These are phyloP conservation scores for Aspergillus panamensis DNA, from an alignment of 495 filamentous ascomycete species.

Conservation along the genomic window DNA sequence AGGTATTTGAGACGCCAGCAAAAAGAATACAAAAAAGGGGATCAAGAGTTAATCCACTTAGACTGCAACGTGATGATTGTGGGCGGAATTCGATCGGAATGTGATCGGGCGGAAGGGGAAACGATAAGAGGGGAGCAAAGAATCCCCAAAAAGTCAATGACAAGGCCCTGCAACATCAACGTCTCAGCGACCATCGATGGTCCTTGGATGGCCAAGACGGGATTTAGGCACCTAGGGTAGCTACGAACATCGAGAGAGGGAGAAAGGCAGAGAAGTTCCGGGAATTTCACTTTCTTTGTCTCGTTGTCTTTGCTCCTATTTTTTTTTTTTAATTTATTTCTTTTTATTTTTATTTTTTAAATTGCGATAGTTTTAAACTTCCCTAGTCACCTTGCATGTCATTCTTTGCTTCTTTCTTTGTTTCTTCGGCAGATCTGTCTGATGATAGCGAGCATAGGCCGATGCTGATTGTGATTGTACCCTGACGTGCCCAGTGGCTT, in stretches of 20 bases:
- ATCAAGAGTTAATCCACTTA: slow-evolving; percentile 7
- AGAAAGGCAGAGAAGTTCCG: not conserved
- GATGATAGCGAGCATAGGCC: not conserved
- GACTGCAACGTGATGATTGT: slow-evolving; percentile 14
- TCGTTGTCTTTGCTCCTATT: not conserved
- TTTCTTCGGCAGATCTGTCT: slow-evolving; percentile 12
- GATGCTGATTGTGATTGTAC: slow-evolving; percentile 5
- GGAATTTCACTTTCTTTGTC: not conserved
- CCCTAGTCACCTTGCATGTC: not conserved
- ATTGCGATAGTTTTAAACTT: not conserved
- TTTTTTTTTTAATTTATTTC: not conserved
- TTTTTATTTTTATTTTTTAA: slow-evolving; percentile 1
- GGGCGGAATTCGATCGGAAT: slow-evolving; percentile 20
- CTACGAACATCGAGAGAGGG: not conserved
- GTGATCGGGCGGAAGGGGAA: slow-evolving; percentile 8
- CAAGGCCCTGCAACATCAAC: slow-evolving; percentile 19
- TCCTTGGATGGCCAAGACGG: slow-evolving; percentile 1
- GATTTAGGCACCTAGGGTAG: not conserved
- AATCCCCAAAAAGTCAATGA: not conserved
- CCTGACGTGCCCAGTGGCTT: not conserved
- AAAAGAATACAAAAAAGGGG: slow-evolving; percentile 3
- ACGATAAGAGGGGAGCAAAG: not conserved
- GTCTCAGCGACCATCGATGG: slow-evolving; percentile 14
- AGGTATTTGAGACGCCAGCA: not conserved
- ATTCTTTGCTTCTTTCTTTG: slow-evolving; percentile 20